Conservation (phyloP, 192 early-diverging fungal species). For the Coemansia sp. region DNA sequence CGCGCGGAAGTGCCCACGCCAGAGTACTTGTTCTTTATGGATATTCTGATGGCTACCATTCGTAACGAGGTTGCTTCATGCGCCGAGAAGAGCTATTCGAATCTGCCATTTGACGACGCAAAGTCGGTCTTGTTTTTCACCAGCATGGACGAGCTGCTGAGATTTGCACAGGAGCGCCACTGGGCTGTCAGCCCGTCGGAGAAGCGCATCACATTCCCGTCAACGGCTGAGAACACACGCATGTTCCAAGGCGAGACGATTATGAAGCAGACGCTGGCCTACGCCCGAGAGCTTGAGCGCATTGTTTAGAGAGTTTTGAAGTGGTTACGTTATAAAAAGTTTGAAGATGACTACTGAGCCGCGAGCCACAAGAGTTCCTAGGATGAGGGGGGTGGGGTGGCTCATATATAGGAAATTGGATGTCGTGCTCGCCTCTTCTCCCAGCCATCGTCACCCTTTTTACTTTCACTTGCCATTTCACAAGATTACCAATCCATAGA, state of each 20-base stretch:
- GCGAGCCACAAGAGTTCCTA: constrained; percentile 2
- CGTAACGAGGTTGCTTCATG: constrained; percentile 96
- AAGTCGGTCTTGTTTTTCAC: constrained; percentile 92
- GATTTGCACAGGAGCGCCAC: constrained; percentile 84
- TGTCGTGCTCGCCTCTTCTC: not conserved
- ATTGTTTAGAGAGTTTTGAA: constrained; percentile 59
- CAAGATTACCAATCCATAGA: not conserved
- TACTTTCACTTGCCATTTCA: not conserved
- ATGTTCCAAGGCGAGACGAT: constrained; percentile 84
- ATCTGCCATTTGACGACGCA: constrained; percentile 85
- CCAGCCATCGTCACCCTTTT: not conserved
- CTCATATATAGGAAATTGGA: not conserved
- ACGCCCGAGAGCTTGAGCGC: constrained; percentile 94
- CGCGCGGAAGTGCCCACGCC: constrained; percentile 85
- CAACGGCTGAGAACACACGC: constrained; percentile 62
- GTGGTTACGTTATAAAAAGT: not conserved
- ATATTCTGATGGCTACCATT: constrained; percentile 93
- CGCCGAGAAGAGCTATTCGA: constrained; percentile 91
- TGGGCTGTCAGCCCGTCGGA: constrained; percentile 85
- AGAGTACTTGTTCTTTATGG: constrained; percentile 93
- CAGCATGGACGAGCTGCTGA: constrained; percentile 76
- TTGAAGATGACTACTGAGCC: not conserved
- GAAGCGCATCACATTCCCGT: constrained; percentile 81
- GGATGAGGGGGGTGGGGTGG: not conserved
- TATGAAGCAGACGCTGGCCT: constrained; percentile 82